Conservation (phyloP, 768 basidiomycete species). For the Agaricus blazei region DNA sequence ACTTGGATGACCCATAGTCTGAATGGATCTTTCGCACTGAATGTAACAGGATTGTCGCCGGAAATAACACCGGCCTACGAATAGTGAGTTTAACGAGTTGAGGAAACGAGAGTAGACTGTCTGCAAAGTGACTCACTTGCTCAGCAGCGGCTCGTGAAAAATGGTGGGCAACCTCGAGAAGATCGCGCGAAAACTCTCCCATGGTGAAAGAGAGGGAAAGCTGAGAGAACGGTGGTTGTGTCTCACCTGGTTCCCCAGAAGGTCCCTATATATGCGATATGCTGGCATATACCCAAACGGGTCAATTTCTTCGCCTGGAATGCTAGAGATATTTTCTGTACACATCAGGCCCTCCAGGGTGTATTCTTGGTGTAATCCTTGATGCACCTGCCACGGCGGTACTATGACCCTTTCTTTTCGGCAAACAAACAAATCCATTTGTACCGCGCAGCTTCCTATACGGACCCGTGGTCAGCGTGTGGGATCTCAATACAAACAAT, state of each 20-base stretch:
- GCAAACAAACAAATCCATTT: no score
- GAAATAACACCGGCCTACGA: slow-evolving; percentile 69
- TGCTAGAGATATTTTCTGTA: no score
- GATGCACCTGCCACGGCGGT: no score
- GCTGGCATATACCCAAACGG: background rate
- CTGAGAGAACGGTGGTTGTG: background rate
- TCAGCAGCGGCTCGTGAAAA: slow-evolving; percentile 43
- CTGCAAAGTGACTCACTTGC: slow-evolving; percentile 29
- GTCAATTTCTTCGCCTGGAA: no score
- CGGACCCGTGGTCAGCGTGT: no score
- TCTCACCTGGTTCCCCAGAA: background rate
- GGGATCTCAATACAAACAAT: no score
- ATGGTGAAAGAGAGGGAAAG: slow-evolving; percentile 25
- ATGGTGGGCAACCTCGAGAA: slow-evolving; percentile 21
- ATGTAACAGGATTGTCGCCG: slow-evolving; percentile 66
- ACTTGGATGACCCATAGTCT: slow-evolving; percentile 75
- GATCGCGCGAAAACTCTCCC: slow-evolving; percentile 40
- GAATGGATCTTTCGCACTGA: slow-evolving; percentile 64
- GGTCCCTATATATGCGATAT: background rate
- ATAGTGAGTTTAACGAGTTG: background rate
- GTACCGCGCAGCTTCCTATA: no score
- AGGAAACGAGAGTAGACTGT: background rate
- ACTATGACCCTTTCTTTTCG: no score
- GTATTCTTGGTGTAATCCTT: no score
- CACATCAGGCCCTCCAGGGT: no score